Evolutionary conservation across 345 rosid genomes (phyloP).

Genomic region (Jatropha curcas): DNA sequence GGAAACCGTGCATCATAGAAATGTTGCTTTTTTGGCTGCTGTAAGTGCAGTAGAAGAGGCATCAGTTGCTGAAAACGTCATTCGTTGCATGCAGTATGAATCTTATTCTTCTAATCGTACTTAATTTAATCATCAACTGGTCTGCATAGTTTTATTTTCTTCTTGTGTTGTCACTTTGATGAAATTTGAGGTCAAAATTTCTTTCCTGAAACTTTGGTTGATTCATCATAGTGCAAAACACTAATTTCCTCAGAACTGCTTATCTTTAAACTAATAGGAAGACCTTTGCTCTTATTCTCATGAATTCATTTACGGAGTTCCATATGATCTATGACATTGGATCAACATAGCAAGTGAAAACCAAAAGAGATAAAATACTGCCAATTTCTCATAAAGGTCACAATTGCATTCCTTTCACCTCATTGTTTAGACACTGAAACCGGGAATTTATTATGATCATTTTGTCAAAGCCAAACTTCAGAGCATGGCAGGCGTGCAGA

Average conservation of each 20-base stretch:
- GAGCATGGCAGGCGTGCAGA: no score
- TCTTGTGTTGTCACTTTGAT: not conserved
- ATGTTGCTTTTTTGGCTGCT: slow-evolving; percentile 39
- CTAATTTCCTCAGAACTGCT: not conserved
- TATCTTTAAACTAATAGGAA: not conserved
- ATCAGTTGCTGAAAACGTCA: slow-evolving; percentile 38
- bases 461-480: no score
- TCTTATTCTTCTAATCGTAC: slow-evolving; percentile 3
- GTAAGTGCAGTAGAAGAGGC: slow-evolving; percentile 45
- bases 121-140: not conserved
- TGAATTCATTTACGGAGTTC: not conserved
- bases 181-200: not conserved
- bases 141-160: not conserved
- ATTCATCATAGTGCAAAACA: not conserved
- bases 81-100: slow-evolving; percentile 41
- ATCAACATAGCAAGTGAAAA: not conserved
- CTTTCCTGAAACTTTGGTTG: not conserved
- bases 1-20: slow-evolving; percentile 38
- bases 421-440: no score
- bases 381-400: not conserved
- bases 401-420: not conserved
- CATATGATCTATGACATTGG: not conserved
- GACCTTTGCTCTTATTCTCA: not conserved
- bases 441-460: no score
- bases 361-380: not conserved